Evolutionary conservation across 306 rosid species (phyloP).

Genomic region (Cucumis hystrix): DNA sequence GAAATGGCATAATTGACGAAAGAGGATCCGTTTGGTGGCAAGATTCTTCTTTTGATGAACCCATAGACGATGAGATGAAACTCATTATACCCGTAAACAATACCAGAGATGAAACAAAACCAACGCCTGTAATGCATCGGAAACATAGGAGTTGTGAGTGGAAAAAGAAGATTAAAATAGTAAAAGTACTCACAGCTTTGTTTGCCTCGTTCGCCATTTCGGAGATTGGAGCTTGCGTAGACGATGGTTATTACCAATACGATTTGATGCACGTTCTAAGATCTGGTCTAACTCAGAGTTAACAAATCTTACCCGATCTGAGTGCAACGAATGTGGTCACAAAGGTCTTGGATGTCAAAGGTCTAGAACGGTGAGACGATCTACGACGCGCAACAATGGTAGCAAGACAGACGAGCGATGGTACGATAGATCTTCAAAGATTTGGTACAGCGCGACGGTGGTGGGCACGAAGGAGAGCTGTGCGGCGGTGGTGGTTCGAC

Average conservation of each 20-base stretch:
- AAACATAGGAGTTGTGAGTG: too few species aligned
- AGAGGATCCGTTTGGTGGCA: slow-evolving; percentile 97
- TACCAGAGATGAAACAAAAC: slow-evolving; percentile 24
- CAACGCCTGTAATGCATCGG: slow-evolving; percentile 41
- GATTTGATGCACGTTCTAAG: neutral
- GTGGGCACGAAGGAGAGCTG: too few species aligned
- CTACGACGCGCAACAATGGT: too few species aligned
- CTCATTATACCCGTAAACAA: slow-evolving; percentile 63
- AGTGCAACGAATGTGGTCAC: too few species aligned
- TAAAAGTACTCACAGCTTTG: slow-evolving; percentile 32
- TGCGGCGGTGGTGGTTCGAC: too few species aligned
- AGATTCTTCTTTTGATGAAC: slow-evolving; percentile 44
- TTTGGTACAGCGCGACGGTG: too few species aligned
- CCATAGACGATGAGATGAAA: slow-evolving; percentile 59
- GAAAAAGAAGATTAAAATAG: neutral
- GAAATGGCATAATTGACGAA: slow-evolving; percentile 81
- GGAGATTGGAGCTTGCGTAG: neutral
- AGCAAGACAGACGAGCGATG: too few species aligned
- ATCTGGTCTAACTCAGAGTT: neutral
- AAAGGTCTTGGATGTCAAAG: too few species aligned
- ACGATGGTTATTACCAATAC: neutral
- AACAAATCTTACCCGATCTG: too few species aligned
- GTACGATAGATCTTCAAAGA: too few species aligned
- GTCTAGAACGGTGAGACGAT: too few species aligned
- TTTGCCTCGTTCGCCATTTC: slow-evolving; percentile 81